Conservation (phyloP, 2,329 filamentous ascomycete genomes). For the Microdochium bolleyi region DNA sequence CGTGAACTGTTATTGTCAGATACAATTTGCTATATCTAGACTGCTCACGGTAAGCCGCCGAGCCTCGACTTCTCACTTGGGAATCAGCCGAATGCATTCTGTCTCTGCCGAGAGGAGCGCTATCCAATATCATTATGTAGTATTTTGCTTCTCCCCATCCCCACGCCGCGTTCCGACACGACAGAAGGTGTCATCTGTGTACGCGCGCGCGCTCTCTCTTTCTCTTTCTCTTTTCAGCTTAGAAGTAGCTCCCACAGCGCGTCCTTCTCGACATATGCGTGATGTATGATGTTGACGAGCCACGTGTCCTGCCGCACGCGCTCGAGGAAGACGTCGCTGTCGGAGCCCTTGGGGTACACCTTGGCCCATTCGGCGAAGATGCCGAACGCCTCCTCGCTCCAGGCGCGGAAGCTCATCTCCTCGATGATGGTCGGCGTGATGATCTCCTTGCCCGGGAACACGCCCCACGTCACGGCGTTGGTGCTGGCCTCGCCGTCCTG, state of each 20-base stretch:
- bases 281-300: slow-evolving; percentile 87
- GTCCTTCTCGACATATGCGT: slow-evolving; percentile 64
- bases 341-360: slow-evolving; percentile 70
- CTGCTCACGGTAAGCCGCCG: too few relatives aligned
- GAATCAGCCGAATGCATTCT: too few relatives aligned
- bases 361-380: slow-evolving; percentile 93
- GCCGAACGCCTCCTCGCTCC: slow-evolving; percentile 91
- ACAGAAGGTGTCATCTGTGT: too few relatives aligned
- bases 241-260: slow-evolving; percentile 65
- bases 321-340: slow-evolving; percentile 65
- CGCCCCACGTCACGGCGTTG: slow-evolving; percentile 95
- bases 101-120: too few relatives aligned
- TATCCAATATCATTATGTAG: slow-evolving; percentile 25
- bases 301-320: slow-evolving; percentile 63
- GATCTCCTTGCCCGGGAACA: slow-evolving; percentile 93
- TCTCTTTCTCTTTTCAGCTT: slow-evolving; percentile 20
- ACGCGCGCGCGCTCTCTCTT: too few relatives aligned
- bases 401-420: slow-evolving; percentile 85
- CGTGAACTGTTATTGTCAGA: too few relatives aligned
- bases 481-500: slow-evolving; percentile 41
- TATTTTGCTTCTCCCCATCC: slow-evolving; percentile 4
- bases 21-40: too few relatives aligned
- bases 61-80: too few relatives aligned
- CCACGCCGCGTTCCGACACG: too few relatives aligned
- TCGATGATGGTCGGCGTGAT: slow-evolving; percentile 95